phyloP scores from a whole-genome alignment of 75 land plant genomes.

The Ceratopteris richardii region DNA sequence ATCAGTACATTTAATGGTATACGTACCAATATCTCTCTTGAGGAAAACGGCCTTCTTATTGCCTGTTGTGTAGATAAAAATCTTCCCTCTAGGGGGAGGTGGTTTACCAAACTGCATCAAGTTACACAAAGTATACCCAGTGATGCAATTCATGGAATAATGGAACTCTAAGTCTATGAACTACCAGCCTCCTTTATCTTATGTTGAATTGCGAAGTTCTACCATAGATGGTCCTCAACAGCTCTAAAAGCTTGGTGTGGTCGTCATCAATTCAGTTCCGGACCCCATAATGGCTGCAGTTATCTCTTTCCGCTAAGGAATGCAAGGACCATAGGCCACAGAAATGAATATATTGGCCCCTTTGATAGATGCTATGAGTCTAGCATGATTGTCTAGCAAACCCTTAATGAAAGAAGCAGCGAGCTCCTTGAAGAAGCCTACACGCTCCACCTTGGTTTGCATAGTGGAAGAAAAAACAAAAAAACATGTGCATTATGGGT shows the following conservation, averaged over 20 bases:
- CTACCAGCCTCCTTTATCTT: constrained; percentile 35
- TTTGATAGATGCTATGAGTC: constrained; percentile 11
- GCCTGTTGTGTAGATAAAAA: constrained; percentile 55
- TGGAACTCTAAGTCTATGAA: constrained; percentile 46
- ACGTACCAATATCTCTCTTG: constrained; percentile 47
- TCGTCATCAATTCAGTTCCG: constrained; percentile 53
- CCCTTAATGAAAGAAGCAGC: constrained; percentile 2
- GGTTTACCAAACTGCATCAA: constrained; percentile 36
- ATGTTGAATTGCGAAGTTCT: constrained; percentile 41
- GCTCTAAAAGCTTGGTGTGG: constrained; percentile 32
- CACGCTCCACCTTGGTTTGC: constrained; percentile 29
- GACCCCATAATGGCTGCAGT: constrained; percentile 34
- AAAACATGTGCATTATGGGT: constrained; percentile 43
- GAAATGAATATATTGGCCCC: constrained; percentile 39
- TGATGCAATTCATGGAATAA: constrained; percentile 43
- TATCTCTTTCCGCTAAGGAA: constrained; percentile 31
- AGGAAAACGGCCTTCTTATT: constrained; percentile 39
- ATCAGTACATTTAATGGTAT: constrained; percentile 38
- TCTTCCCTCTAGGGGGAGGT: constrained; percentile 38
- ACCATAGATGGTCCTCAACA: constrained; percentile 28
- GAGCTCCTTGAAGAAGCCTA: constrained; percentile 29
- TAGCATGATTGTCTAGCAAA: background rate
- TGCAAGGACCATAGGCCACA: constrained; percentile 23
- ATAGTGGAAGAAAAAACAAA: constrained; percentile 32
- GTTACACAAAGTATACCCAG: constrained; percentile 42